Evolutionary conservation across 2,329 filamentous ascomycete species (phyloP).

Genomic region (Leptographium procerum): DNA sequence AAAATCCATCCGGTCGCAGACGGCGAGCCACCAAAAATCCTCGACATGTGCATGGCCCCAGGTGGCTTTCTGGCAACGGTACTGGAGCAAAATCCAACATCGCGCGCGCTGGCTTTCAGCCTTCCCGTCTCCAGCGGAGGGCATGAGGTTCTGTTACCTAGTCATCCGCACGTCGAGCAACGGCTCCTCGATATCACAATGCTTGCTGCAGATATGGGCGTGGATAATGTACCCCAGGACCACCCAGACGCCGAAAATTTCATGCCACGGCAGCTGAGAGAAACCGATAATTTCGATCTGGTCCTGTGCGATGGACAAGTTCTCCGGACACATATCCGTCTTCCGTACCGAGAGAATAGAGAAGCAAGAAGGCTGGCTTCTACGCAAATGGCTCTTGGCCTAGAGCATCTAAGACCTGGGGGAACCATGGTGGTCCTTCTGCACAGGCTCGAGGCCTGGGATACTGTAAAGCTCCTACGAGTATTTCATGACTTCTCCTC

Average conservation of each 20-base stretch:
- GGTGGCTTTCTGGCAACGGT: conserved; percentile 35
- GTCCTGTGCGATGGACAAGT: conserved; percentile 37
- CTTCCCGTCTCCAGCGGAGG: conserved; percentile 29
- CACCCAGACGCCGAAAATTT: conserved; percentile 22
- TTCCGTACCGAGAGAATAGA: conserved; percentile 19
- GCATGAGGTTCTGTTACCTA: conserved; percentile 22
- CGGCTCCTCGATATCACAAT: conserved; percentile 36
- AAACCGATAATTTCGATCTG: conserved; percentile 30
- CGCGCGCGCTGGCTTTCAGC: conserved; percentile 26
- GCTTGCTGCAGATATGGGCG: conserved; percentile 35
- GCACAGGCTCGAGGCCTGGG: conserved; percentile 33
- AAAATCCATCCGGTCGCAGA: conserved; percentile 6
- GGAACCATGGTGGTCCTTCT: conserved; percentile 41
- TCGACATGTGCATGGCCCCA: conserved; percentile 46
- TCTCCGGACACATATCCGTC: conserved; percentile 25
- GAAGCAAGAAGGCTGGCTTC: conserved; percentile 26
- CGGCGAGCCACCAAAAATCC: conserved; percentile 19
- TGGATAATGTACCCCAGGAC: conserved; percentile 17
- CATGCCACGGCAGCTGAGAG: conserved; percentile 19
- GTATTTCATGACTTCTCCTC: conserved; percentile 29
- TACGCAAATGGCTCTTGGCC: conserved; percentile 31
- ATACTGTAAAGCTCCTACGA: conserved; percentile 25
- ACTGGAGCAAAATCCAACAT: conserved; percentile 22
- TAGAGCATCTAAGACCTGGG: conserved; percentile 31
- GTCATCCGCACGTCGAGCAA: conserved; percentile 10